Evolutionary conservation across 176 grass and related monocot species (phyloP).

Genomic region (Chrysopogon serrulatus): DNA sequence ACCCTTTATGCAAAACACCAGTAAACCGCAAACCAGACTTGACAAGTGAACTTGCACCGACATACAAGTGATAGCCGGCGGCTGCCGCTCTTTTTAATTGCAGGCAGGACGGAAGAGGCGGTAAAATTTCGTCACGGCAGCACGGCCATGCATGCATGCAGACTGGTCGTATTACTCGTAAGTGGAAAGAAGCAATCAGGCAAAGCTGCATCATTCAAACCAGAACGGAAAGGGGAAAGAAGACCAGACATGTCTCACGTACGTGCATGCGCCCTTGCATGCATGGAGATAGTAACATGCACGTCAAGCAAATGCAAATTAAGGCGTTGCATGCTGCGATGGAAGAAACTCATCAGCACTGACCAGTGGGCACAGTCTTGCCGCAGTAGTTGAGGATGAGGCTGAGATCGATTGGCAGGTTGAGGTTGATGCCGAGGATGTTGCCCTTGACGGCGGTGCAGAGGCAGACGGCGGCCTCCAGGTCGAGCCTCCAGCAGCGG

Average conservation of each 20-base stretch:
- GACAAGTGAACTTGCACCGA: background rate
- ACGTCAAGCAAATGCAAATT: too few relatives aligned
- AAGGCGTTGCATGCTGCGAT: too few relatives aligned
- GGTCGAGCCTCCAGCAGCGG: slow-evolving; percentile 55
- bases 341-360: slow-evolving; percentile 15
- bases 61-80: background rate
- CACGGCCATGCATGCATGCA: background rate
- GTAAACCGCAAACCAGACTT: background rate
- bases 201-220: background rate
- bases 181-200: background rate
- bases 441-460: slow-evolving; percentile 73
- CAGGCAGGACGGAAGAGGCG: background rate
- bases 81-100: background rate
- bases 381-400: slow-evolving; percentile 58
- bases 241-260: too few relatives aligned
- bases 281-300: too few relatives aligned
- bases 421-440: slow-evolving; percentile 32
- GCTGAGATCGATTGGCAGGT: slow-evolving; percentile 46
- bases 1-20: too few relatives aligned
- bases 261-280: background rate
- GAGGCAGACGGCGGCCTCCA: slow-evolving; percentile 72
- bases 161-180: background rate
- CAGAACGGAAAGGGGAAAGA: too few relatives aligned
- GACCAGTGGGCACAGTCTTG: slow-evolving; percentile 23
- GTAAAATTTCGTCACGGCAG: background rate